Conservation (phyloP, 495 filamentous ascomycete species). For the Elasticomyces elasticus region DNA sequence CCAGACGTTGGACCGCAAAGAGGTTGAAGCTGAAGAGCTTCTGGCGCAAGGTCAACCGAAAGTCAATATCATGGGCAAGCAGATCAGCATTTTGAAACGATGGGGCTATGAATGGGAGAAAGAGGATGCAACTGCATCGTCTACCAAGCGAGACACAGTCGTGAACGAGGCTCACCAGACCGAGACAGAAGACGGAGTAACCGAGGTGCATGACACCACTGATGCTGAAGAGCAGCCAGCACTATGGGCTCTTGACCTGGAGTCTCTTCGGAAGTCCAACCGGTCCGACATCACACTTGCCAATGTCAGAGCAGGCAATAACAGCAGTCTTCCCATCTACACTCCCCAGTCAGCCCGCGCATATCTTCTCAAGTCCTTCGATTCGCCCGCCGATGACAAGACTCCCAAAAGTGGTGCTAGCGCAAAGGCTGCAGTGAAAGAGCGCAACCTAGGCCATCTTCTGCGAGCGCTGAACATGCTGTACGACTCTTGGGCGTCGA, state of each 20-base stretch:
- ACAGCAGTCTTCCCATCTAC: slow-evolving; percentile 51
- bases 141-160: neutral
- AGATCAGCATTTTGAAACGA: slow-evolving; percentile 62
- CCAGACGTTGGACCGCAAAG: slow-evolving; percentile 53
- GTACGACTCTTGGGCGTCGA: slow-evolving; percentile 57
- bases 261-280: slow-evolving; percentile 45
- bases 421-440: slow-evolving; percentile 44
- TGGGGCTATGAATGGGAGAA: slow-evolving; percentile 63
- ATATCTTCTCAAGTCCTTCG: slow-evolving; percentile 55
- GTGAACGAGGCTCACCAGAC: slow-evolving; percentile 12
- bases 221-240: slow-evolving; percentile 39
- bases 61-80: slow-evolving; percentile 58
- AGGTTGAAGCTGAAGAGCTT: slow-evolving; percentile 44
- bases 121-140: slow-evolving; percentile 26
- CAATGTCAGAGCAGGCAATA: slow-evolving; percentile 21
- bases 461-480: slow-evolving; percentile 58
- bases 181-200: neutral
- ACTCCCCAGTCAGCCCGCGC: slow-evolving; percentile 51
- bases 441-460: slow-evolving; percentile 55
- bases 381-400: slow-evolving; percentile 21
- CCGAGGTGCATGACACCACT: neutral
- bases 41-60: slow-evolving; percentile 67
- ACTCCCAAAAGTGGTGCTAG: slow-evolving; percentile 25
- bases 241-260: slow-evolving; percentile 72
- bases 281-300: slow-evolving; percentile 20